A percentile compares a stretch with the other conserved stretches of the same genome.
Evolutionary conservation across 1,284 basidiomycete species (phyloP).

Genomic region (Ganoderma meredithae): DNA sequence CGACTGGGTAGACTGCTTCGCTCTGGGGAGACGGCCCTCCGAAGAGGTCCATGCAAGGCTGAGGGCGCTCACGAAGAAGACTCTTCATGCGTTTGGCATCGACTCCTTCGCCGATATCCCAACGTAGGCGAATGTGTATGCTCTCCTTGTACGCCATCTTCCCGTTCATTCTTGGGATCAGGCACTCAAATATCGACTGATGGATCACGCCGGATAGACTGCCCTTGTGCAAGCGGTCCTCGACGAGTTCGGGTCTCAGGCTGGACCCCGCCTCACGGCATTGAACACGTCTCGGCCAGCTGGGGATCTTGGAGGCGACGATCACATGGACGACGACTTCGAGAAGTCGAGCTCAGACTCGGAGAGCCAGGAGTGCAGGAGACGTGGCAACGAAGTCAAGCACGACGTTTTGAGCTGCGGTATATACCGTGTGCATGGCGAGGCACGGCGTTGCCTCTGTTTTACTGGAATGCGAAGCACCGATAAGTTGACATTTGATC

Average conservation of each 20-base stretch:
- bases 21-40: neutral
- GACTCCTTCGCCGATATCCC: neutral
- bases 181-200: no score
- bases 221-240: no score
- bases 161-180: neutral
- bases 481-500: no score
- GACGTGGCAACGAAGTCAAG: neutral
- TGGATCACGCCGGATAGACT: neutral
- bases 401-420: neutral
- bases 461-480: no score
- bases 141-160: neutral
- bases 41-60: neutral
- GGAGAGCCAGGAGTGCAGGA: no score
- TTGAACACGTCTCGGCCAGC: no score
- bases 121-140: neutral
- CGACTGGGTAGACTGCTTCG: neutral
- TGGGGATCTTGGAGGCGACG: no score
- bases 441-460: neutral
- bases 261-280: no score
- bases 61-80: neutral
- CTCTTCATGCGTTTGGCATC: neutral
- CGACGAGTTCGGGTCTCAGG: no score
- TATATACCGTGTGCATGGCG: neutral
- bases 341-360: no score
- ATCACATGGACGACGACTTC: no score